Conservation (phyloP, 306 rosid species). For the Cucurbita pepo region DNA sequence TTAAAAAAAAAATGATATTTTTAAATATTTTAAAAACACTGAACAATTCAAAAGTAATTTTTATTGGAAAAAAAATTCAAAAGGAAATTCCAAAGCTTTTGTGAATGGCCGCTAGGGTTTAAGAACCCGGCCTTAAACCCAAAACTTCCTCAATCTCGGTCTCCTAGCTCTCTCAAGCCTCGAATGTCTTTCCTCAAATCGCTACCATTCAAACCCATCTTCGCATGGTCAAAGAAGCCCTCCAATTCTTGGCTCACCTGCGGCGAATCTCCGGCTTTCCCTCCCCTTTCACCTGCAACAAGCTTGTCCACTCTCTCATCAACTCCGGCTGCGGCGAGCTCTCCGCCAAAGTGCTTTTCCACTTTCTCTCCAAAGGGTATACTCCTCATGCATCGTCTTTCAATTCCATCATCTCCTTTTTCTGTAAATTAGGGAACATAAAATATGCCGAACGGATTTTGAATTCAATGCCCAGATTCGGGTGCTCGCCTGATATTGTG, state of each 20-base stretch:
- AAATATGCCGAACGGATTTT: conserved; percentile 2
- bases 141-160: neutral
- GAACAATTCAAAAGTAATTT: too few relatives aligned
- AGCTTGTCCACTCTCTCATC: conserved; percentile 18
- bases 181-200: neutral
- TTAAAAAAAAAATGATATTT: too few relatives aligned
- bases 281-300: conserved; percentile 18
- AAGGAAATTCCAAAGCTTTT: neutral
- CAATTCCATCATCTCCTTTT: conserved; percentile 17
- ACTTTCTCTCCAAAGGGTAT: conserved; percentile 22
- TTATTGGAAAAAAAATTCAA: too few relatives aligned
- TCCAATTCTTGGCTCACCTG: conserved; percentile 15
- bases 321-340: conserved; percentile 16
- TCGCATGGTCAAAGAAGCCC: conserved; percentile 18
- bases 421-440: conserved; percentile 14
- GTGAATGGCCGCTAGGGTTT: neutral
- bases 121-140: neutral
- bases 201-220: neutral
- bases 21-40: too few relatives aligned
- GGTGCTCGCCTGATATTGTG: conserved; percentile 19
- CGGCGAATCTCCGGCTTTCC: conserved; percentile 12
- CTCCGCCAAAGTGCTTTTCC: conserved; percentile 11
- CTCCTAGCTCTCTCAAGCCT: neutral
- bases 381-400: conserved; percentile 22
- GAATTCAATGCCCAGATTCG: conserved; percentile 14